These are phyloP conservation scores for Penicillium sp. DNA, from an alignment of 2,329 filamentous ascomycete species.

Conservation along the genomic window DNA sequence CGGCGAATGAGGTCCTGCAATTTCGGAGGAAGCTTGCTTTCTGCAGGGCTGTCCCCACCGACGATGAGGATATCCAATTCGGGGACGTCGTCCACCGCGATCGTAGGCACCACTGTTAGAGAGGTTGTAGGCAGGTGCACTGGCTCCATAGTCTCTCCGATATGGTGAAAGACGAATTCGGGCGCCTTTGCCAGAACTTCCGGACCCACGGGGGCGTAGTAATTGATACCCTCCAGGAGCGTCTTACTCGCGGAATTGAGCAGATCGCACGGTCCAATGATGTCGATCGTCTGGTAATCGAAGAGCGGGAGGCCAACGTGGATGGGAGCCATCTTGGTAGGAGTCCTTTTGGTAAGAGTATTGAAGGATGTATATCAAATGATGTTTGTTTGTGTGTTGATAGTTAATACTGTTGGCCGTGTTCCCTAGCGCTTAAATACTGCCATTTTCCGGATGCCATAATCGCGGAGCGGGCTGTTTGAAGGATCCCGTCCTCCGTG, in stretches of 20 bases:
- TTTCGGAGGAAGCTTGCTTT: not conserved
- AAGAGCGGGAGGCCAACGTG: slow-evolving; percentile 29
- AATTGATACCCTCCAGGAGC: slow-evolving; percentile 10
- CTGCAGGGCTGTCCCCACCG: not conserved
- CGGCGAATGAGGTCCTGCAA: not conserved
- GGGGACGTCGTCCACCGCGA: not conserved
- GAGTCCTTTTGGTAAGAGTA: not conserved
- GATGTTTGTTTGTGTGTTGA: not conserved
- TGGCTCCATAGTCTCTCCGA: slow-evolving; percentile 33
- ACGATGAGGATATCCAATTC: not conserved
- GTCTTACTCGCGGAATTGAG: slow-evolving; percentile 26
- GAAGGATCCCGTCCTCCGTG: not conserved
- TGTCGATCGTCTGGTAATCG: slow-evolving; percentile 37
- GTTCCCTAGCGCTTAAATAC: not conserved
- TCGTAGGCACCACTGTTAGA: slow-evolving; percentile 17
- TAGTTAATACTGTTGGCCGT: not conserved
- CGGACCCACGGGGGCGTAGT: slow-evolving; percentile 17
- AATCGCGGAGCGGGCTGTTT: not conserved
- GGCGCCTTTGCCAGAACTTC: slow-evolving; percentile 24
- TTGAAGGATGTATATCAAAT: not conserved
- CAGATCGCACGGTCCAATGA: slow-evolving; percentile 33
- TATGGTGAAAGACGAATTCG: slow-evolving; percentile 37
- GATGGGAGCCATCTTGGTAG: slow-evolving; percentile 18
- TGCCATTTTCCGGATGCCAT: not conserved
- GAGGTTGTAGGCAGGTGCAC: slow-evolving; percentile 20